Base-by-base conservation (phyloP, 768 basidiomycete species). In the Steccherinum ochraceum region DNA sequence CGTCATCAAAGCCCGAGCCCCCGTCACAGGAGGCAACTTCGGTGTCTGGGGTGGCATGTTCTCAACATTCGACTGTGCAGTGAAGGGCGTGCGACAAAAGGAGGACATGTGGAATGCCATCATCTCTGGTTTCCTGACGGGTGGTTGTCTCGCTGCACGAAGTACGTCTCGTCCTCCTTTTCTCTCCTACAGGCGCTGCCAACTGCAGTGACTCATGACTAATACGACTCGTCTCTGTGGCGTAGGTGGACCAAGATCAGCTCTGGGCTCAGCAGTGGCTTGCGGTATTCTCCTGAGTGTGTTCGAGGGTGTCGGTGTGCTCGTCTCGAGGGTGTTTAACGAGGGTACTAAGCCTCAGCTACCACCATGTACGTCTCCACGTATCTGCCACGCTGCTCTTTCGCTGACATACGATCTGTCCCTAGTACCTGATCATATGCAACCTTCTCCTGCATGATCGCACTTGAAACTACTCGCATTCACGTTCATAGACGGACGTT, bases 31-130 rank as follows among this genome's bases (percentile, higher is more conserved):
- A 46, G 96, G 95, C 24, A 95, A 97, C 72, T 96, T 95, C 66
- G 87, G 89, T 60, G 86, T 91, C 13, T 92, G 90, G 89, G 90
- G 95, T 65, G 96, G 95, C 58, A 88, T 99, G 83, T 99, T 99
- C 69, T 97, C 93, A 42, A 89, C 92, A 26, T 99, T 96, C 60
- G 96, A 98, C 69, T 99, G 96, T 68, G 93, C 93, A 0, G 88
- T 99, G 59, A 98, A 99, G 71, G 91, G 93, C 12, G 91, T 83
- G 75, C 78, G 93, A 66, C 93, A 96, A 73, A 96, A 97, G 67
- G 93, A 96, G 70, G 94, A 96, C 67, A 89, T 95, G 47, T 99
- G 93, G 93, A 99, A 99, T 64, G 93, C 93, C 40, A 98, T 99
- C 61, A 86, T 96, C 47, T 93, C 93, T 21, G 96, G 96, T 42